A percentile compares a stretch with the other conserved stretches of the same genome.
phyloP scores from a whole-genome alignment of 768 basidiomycete species.

The Rhodotorula sphaerocarpa region DNA sequence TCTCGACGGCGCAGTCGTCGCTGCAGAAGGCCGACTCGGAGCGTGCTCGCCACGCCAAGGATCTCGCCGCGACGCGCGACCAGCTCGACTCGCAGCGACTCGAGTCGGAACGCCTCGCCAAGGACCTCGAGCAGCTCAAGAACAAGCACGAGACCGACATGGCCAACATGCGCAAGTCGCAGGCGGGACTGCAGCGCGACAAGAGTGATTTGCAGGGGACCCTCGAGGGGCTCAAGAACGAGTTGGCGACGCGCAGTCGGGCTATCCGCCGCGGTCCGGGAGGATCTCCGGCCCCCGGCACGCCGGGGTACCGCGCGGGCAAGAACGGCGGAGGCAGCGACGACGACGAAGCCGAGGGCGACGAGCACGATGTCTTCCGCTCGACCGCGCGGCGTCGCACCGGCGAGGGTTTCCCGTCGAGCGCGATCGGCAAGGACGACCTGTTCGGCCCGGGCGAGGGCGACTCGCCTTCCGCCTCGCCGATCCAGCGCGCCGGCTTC shows the following conservation, averaged over 20 bases:
- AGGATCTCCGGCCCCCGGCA: conserved; percentile 14
- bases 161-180: conserved; percentile 77
- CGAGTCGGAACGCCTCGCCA: conserved; percentile 48
- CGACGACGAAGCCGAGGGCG: conserved; percentile 15
- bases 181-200: conserved; percentile 79
- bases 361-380: conserved; percentile 45
- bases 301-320: conserved; percentile 11
- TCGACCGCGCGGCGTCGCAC: conserved; percentile 38
- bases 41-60: conserved; percentile 67
- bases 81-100: conserved; percentile 75
- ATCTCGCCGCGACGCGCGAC: conserved; percentile 65
- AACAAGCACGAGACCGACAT: conserved; percentile 90
- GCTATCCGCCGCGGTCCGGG: conserved; percentile 47
- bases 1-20: conserved; percentile 58
- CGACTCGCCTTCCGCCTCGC: conserved; percentile 33
- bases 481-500: conserved; percentile 59
- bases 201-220: conserved; percentile 80
- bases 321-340: too few species aligned
- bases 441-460: conserved; percentile 24
- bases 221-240: conserved; percentile 66
- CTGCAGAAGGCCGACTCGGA: conserved; percentile 69
- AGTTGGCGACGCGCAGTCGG: conserved; percentile 54
- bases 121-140: conserved; percentile 61
- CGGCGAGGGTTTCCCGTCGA: conserved; percentile 34
- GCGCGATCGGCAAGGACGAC: conserved; percentile 13